Base-by-base conservation (phyloP, 2,329 filamentous ascomycete genomes). In the Colletotrichum agaves region DNA sequence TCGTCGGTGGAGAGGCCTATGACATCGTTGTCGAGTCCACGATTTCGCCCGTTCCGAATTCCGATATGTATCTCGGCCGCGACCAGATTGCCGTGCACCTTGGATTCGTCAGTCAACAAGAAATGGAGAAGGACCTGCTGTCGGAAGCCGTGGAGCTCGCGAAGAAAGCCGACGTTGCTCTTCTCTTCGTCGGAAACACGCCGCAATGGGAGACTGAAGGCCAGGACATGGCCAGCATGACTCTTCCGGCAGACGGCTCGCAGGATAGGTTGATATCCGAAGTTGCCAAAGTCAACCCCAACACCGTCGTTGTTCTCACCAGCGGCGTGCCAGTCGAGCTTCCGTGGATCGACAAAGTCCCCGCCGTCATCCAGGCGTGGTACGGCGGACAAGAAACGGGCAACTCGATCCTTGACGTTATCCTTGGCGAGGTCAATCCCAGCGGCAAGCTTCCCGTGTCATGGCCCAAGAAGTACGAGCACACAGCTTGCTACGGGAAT, bases 321-420 rank as follows among this genome's bases (percentile, higher is more conserved):
- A 88, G 87, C 2, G 89, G 89, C 47, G 88, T 88, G 0, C 87
- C 89, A 2, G 80, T 87, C 13, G 78, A 79, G 2, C 82, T 88
- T 83, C 86, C 86, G 0, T 88, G 86, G 86, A 76, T 83, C 2
- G 74, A 80, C 13, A 73, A 81, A 35, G 82, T 90, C 15, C 85
- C 85, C 2, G 87, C 85, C 7, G 84, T 91, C 2, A 74, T 94
- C 1, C 91, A 94, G 74, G 92, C 91, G 10, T 95, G 92, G 92
- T 96, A 94, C 74, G 86, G 88, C 47, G 90, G 90, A 2, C 89
- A 91, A 72, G 90, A 92, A 77, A 85, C 85, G 19, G 90, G 90
- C 0, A 89, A 91, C 71, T 87, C 88, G 0, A 86, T 92, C 55
- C 88, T 87, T 0, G 89, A 91, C 71, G 84, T 91, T 1, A 79